These are phyloP conservation scores for Penicillium sp. DNA, from an alignment of 2,329 filamentous ascomycete genomes.

Conservation along the genomic window DNA sequence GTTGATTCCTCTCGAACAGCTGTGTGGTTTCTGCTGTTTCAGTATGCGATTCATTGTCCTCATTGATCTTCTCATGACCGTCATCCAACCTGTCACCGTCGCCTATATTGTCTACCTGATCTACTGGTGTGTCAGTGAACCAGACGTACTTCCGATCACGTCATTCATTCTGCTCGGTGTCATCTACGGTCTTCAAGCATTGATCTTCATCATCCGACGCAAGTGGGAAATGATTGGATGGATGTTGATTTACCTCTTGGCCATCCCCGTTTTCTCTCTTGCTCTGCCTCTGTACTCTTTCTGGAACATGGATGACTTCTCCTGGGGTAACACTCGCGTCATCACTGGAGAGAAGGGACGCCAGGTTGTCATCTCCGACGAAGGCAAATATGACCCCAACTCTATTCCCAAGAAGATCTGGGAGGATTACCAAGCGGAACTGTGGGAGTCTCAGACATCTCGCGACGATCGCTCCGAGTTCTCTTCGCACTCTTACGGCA, in stretches of 20 bases:
- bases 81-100: slow-evolving; percentile 88
- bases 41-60: slow-evolving; percentile 99
- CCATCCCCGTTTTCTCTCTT: slow-evolving; percentile 89
- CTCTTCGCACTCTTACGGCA: slow-evolving; percentile 93
- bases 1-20: slow-evolving; percentile 86
- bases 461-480: slow-evolving; percentile 81
- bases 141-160: slow-evolving; percentile 72
- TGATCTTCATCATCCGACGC: slow-evolving; percentile 93
- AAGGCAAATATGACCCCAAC: slow-evolving; percentile 94
- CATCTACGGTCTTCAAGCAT: slow-evolving; percentile 95
- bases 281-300: slow-evolving; percentile 90
- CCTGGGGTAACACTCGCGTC: slow-evolving; percentile 97
- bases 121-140: slow-evolving; percentile 65
- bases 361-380: slow-evolving; percentile 90
- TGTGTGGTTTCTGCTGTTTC: slow-evolving; percentile 99
- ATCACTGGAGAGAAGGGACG: slow-evolving; percentile 92
- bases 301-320: slow-evolving; percentile 99
- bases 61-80: slow-evolving; percentile 84
- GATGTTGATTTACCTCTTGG: slow-evolving; percentile 95
- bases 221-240: slow-evolving; percentile 99
- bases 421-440: slow-evolving; percentile 97
- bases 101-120: slow-evolving; percentile 90
- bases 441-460: slow-evolving; percentile 94
- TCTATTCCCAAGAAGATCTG: slow-evolving; percentile 97
- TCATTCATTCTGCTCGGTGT: slow-evolving; percentile 88